A percentile compares a stretch with the other conserved stretches of the same genome.
phyloP scores from a whole-genome alignment of 148 eudicot species.

The Rhododendron simsii region DNA sequence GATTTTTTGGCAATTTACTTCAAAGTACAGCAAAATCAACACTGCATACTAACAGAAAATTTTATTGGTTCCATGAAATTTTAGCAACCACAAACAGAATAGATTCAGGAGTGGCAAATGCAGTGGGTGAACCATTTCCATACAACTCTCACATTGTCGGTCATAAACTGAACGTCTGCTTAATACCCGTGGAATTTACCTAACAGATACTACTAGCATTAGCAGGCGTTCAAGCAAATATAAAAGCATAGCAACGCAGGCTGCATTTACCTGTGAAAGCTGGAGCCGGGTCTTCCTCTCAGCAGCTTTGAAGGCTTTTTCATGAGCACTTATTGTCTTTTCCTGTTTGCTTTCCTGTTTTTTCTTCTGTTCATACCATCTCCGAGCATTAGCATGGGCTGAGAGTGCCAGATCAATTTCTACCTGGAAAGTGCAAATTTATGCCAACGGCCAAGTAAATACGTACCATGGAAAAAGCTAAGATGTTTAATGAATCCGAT shows the following conservation, averaged over 20 bases:
- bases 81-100: neutral
- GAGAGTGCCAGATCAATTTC: conserved; percentile 95
- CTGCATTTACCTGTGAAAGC: conserved; percentile 74
- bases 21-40: neutral
- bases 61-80: neutral
- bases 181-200: neutral
- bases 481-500: neutral
- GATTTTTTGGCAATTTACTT: neutral
- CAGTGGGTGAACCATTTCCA: neutral
- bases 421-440: conserved; percentile 41
- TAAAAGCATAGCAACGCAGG: neutral
- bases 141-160: neutral
- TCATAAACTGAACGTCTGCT: neutral
- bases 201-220: neutral
- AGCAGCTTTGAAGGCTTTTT: conserved; percentile 98
- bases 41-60: neutral
- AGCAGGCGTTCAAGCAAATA: neutral
- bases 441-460: neutral
- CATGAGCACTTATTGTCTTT: conserved; percentile 92
- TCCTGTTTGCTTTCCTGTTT: conserved; percentile 96
- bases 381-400: conserved; percentile 96
- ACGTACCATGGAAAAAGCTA: neutral
- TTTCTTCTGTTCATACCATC: conserved; percentile 95
- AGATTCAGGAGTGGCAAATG: neutral
- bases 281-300: conserved; percentile 90